Conservation (phyloP, 176 grass and related monocot species). For the Cymbopogon citratus region DNA sequence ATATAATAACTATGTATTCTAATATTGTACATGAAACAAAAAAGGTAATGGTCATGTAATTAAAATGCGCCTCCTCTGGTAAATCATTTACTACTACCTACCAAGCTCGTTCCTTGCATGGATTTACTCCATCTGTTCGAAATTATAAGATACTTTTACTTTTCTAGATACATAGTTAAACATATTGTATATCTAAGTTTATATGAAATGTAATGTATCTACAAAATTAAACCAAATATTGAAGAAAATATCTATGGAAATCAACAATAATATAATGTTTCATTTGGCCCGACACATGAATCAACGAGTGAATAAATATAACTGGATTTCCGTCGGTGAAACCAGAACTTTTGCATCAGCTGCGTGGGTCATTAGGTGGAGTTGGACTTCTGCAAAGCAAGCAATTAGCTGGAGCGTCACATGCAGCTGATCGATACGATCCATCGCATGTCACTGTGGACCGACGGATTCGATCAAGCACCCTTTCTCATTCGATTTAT, state of each 20-base stretch:
- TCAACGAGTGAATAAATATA: not conserved
- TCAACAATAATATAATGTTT: not conserved
- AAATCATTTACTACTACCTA: no score
- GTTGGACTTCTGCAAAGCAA: constrained; percentile 43
- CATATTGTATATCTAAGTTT: no score
- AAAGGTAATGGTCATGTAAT: no score
- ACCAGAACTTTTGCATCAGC: not conserved
- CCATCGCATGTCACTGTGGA: constrained; percentile 35
- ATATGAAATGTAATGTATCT: not conserved
- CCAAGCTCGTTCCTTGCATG: no score
- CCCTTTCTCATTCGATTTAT: not conserved
- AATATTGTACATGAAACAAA: no score
- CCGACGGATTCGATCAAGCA: constrained; percentile 13
- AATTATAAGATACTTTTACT: no score
- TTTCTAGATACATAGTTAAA: no score
- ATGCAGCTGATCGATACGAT: constrained; percentile 30
- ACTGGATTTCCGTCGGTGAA: constrained; percentile 17
- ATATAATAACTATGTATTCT: no score
- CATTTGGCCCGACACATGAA: not conserved
- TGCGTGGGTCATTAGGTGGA: constrained; percentile 38
- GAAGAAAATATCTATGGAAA: not conserved
- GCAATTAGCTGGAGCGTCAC: constrained; percentile 43
- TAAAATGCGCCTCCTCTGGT: no score
- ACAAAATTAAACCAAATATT: no score
- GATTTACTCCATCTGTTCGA: no score